Evolutionary conservation across 2,329 filamentous ascomycete genomes (phyloP), one percentile per base, ranked within the genome.

Genomic region (Colletotrichum sublineola): DNA sequence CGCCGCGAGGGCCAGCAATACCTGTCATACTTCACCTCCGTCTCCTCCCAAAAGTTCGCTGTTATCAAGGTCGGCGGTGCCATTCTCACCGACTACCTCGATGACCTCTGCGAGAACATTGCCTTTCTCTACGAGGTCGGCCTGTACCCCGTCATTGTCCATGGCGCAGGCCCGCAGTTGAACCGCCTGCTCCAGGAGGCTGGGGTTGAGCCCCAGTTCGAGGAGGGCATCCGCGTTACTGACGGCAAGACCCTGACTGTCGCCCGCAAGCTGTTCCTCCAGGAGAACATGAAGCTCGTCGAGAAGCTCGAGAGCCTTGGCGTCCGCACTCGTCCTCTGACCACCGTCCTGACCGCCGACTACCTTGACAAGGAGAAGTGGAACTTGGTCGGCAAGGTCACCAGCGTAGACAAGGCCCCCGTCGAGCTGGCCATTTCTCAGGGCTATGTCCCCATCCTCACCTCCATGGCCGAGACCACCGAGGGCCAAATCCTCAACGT

Each of bases 51-150:
- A 85, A 95, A 97, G 80, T 99, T 98, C 82, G 96, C 95, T 76
- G 96, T 99, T 61, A 97, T 99, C 84, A 99, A 99, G 87, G 96
- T 98, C 68, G 96, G 96, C 74, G 96, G 96, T 74, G 96, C 96
- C 75, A 98, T 98, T 79, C 89, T 99, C 78, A 97, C 94, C 73
- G 95, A 98, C 81, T 93, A 98, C 83, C 88, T 98, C 68, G 93
- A 97, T 81, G 95, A 95, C 78, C 90, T 99, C 68, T 97, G 94
- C 80, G 92, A 93, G 67, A 95, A 94, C 62, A 88, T 98, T 71
- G 93, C 94, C 38, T 97, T 98, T 84, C 90, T 98, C 62, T 96
- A 97, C 84, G 93, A 97, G 86, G 94, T 98, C 79, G 95, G 95
- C 52, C 89, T 99, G 52, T 98, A 94, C 84, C 96, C 96, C 58